These are phyloP conservation scores for Bjerkandera adusta DNA, from an alignment of 1,284 basidiomycete genomes.

Conservation along the genomic window DNA sequence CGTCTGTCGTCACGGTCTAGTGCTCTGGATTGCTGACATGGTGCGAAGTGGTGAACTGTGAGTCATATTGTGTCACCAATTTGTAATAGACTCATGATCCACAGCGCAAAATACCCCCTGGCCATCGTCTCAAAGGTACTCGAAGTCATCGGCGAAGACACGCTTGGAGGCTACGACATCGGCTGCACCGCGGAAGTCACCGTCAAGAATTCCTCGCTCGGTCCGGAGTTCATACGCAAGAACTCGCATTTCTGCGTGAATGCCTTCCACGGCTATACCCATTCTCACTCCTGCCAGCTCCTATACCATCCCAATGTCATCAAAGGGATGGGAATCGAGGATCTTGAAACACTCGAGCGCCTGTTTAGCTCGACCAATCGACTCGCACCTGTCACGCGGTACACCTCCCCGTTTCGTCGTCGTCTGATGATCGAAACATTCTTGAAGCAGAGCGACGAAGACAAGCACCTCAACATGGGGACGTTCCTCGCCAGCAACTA, in stretches of 20 bases:
- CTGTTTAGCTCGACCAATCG: conserved; percentile 30
- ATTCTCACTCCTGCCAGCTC: conserved; percentile 29
- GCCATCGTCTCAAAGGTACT: conserved; percentile 27
- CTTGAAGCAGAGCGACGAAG: conserved; percentile 29
- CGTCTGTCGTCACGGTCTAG: conserved; percentile 29
- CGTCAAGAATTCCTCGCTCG: conserved; percentile 23
- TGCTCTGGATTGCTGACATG: conserved; percentile 27
- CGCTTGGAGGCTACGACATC: conserved; percentile 32
- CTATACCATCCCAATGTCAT: conserved; percentile 26
- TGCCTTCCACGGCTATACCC: conserved; percentile 34
- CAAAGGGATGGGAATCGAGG: conserved; percentile 28
- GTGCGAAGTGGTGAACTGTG: conserved; percentile 32
- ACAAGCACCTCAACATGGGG: conserved; percentile 25
- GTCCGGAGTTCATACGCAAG: conserved; percentile 19
- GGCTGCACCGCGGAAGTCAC: conserved; percentile 33
- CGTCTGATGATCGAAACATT: conserved; percentile 24
- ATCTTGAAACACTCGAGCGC: conserved; percentile 31
- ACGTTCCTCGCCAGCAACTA: conserved; percentile 28
- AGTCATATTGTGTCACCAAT: conserved; percentile 11
- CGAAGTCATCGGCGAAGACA: conserved; percentile 16
- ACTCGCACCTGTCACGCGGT: conserved; percentile 26
- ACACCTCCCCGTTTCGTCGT: conserved; percentile 28
- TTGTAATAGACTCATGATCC: conserved; percentile 15
- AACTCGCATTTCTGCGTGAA: conserved; percentile 21
- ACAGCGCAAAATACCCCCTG: conserved; percentile 36